phyloP scores from a whole-genome alignment of 148 eudicot genomes.

The Camellia lanceoleosa region DNA sequence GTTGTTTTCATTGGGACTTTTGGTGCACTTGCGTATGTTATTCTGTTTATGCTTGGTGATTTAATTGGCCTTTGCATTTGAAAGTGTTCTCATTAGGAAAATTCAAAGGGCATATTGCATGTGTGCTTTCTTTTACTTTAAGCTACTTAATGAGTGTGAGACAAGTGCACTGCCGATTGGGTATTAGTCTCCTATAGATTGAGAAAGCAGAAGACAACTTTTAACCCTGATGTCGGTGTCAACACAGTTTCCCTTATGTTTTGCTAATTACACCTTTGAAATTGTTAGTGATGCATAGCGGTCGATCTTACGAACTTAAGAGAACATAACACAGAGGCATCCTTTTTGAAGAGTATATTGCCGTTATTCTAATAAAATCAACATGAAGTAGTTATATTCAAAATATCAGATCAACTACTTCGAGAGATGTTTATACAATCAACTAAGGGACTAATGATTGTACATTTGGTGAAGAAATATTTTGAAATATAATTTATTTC shows the following conservation, averaged over 20 bases:
- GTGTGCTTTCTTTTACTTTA: neutral
- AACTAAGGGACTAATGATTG: neutral
- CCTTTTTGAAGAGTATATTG: neutral
- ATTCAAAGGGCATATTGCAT: neutral
- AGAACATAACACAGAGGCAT: neutral
- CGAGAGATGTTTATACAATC: neutral
- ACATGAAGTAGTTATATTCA: neutral
- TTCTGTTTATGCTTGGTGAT: constrained; percentile 1
- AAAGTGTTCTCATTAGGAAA: neutral
- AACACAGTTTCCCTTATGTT: neutral
- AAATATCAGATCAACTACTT: neutral
- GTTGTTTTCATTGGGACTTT: constrained; percentile 91
- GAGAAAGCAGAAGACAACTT: neutral
- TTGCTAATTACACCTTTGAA: neutral
- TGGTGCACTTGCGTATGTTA: constrained; percentile 90
- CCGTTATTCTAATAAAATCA: neutral
- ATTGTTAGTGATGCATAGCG: neutral
- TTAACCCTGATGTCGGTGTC: neutral
- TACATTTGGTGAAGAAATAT: constrained; percentile 11
- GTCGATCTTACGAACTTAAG: neutral
- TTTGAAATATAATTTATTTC: neutral
- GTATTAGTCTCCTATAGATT: neutral
- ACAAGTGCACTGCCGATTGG: neutral
- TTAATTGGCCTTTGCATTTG: neutral
- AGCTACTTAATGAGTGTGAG: neutral